Conservation (phyloP, 2,329 filamentous ascomycete species). For the Uncinocarpus reesii region DNA sequence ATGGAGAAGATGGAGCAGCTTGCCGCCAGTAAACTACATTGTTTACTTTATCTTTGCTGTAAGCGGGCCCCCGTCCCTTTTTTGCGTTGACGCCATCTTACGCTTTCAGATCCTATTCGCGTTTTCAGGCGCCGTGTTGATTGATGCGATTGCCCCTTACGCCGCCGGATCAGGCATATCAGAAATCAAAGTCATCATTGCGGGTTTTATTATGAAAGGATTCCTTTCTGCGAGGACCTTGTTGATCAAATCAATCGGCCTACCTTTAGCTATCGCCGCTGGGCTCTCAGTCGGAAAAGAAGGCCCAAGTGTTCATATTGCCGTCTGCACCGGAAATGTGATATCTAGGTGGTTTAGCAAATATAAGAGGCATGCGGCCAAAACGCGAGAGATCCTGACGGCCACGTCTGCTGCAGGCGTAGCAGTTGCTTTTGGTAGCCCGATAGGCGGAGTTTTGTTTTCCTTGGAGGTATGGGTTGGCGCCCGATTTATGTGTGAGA, state of each 20-base stretch:
- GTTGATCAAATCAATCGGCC: conserved; percentile 81
- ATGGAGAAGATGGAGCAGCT: conserved; percentile 80
- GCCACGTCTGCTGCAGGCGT: conserved; percentile 92
- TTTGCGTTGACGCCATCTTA: conserved; percentile 5
- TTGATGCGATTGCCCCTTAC: conserved; percentile 88
- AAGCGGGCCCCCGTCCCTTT: conserved; percentile 24
- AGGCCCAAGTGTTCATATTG: conserved; percentile 97
- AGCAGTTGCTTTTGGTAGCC: conserved; percentile 91
- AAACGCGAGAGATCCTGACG: conserved; percentile 88
- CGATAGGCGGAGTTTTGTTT: conserved; percentile 92
- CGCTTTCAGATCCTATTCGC: conserved; percentile 59
- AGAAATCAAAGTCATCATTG: conserved; percentile 98
- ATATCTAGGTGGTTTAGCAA: conserved; percentile 88
- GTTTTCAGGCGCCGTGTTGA: conserved; percentile 68
- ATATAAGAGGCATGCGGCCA: conserved; percentile 82
- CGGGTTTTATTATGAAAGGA: conserved; percentile 97
- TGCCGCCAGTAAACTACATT: conserved; percentile 70
- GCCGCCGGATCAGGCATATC: conserved; percentile 94
- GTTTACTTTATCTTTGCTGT: conserved; percentile 80
- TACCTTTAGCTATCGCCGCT: conserved; percentile 86
- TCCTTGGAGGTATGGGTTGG: conserved; percentile 57
- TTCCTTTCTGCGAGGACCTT: conserved; percentile 88
- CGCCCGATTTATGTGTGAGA: neutral
- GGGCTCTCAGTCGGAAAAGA: conserved; percentile 94
- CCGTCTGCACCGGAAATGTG: conserved; percentile 93